Evolutionary conservation across 1,284 basidiomycete genomes (phyloP), one percentile per base, ranked within the genome.

Genomic region (Cryptococcus wingfieldii): DNA sequence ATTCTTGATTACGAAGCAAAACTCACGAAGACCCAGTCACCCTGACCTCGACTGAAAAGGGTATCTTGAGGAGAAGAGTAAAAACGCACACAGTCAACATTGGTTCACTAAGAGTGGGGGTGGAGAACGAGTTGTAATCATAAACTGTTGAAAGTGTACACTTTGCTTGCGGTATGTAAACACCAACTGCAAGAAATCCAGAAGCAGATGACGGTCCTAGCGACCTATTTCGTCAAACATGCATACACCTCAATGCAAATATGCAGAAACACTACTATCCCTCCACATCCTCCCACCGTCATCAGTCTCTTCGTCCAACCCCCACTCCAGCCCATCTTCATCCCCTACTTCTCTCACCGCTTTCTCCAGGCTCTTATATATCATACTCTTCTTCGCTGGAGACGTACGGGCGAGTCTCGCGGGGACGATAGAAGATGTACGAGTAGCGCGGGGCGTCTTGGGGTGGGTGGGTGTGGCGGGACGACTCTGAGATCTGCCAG

Each of bases 311-410:
- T 69, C 67, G 50, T 71, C 71, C 53, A 73, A 49, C 27, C 71
- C 71, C 71, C 71, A 73, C 48, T 70, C 67, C 46, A 67, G 47
- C 3, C 65, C 65, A n/a, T 55, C 61, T 23, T 66, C 69, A 46
- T 71, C 64, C 27, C 47, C 61, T 18, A 59, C 19, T 23, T 55
- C 44, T 44, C 42, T 41, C 5, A 64, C 64, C n/a, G 62, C 50
- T n/a, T 55, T 54, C 2, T 53, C 63, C 39, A 62, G 31, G 27
- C 64, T 53, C 19, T 45, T 49, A 38, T 60, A 60, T 10, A 54
- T 34, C 14, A 56, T 44, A 16, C 38, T 53, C 64, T 59, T 60
- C 25, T 55, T 55, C 13, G 47, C 41, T 9, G 60, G 55, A 9
- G 54, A 55, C 19, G 52, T 55, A 14, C 23, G n/a, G 28, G 19